Percentiles rank a stretch among this genome's conserved stretches.
phyloP scores from a whole-genome alignment of 441 rosid species.

The Populus hybrid region DNA sequence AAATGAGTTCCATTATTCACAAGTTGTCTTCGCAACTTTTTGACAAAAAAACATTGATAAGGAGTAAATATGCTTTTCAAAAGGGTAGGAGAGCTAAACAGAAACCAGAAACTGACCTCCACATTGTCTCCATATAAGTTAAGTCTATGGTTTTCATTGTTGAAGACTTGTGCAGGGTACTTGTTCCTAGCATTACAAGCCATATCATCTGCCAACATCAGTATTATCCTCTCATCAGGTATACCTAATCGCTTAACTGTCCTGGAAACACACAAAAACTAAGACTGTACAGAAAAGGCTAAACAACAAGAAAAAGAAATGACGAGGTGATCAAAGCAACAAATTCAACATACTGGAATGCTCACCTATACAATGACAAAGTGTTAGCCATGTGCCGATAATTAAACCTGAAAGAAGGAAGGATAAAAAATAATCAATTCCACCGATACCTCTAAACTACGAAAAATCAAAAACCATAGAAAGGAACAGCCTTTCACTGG shows the following conservation, averaged over 20 bases:
- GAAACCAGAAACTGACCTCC: conserved; percentile 54
- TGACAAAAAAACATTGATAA: background rate
- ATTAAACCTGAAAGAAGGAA: conserved; percentile 70
- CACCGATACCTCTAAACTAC: conserved; percentile 6
- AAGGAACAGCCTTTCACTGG: background rate
- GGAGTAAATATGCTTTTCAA: background rate
- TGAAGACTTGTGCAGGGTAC: conserved; percentile 97
- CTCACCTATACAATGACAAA: conserved; percentile 83
- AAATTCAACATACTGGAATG: conserved; percentile 4
- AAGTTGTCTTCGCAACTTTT: background rate
- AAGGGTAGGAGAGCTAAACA: conserved; percentile 4
- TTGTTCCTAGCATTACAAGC: conserved; percentile 95
- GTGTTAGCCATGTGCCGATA: conserved; percentile 98
- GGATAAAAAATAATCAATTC: conserved; percentile 19
- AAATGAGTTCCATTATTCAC: background rate
- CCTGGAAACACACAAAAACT: conserved; percentile 42
- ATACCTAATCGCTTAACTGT: conserved; percentile 89
- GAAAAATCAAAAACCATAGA: background rate
- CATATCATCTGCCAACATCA: conserved; percentile 99
- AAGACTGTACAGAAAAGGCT: conserved; percentile 8
- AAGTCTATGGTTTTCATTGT: conserved; percentile 89
- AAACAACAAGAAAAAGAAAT: background rate
- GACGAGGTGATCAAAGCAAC: background rate
- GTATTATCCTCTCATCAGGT: conserved; percentile 94
- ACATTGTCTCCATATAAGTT: conserved; percentile 97